A percentile compares a stretch with the other conserved stretches of the same genome.
phyloP scores from a whole-genome alignment of 768 basidiomycete species.

The Podaxis sp. region DNA sequence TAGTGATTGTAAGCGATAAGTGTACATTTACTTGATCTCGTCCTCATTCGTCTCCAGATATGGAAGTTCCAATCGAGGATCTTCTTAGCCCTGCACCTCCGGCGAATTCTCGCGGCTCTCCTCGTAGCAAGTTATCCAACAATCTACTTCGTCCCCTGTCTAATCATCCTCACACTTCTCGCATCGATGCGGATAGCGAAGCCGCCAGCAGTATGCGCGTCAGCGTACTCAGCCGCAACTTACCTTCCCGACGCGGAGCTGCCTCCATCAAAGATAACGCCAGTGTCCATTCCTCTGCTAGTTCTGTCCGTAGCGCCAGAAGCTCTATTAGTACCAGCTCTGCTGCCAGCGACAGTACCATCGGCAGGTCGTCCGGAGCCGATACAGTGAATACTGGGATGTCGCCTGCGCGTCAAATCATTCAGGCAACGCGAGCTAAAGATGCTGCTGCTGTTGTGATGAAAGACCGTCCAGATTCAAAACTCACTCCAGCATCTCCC shows the following conservation, averaged over 20 bases:
- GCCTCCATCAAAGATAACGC: background rate
- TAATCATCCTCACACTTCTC: slow-evolving; percentile 31
- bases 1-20: slow-evolving; percentile 58
- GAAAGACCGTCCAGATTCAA: slow-evolving; percentile 67
- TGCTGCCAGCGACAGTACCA: slow-evolving; percentile 16
- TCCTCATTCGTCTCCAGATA: slow-evolving; percentile 44
- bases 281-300: slow-evolving; percentile 10
- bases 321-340: slow-evolving; percentile 5
- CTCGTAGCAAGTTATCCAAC: slow-evolving; percentile 17
- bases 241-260: slow-evolving; percentile 9
- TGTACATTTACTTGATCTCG: background rate
- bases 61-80: slow-evolving; percentile 79
- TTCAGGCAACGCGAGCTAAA: slow-evolving; percentile 24
- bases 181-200: slow-evolving; percentile 42
- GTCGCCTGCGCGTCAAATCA: slow-evolving; percentile 30
- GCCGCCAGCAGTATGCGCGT: slow-evolving; percentile 44
- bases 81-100: slow-evolving; percentile 49
- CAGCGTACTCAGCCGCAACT: slow-evolving; percentile 38
- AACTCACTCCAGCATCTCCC: slow-evolving; percentile 52
- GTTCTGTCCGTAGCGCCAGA: slow-evolving; percentile 17
- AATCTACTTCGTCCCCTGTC: slow-evolving; percentile 28
- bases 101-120: slow-evolving; percentile 5
- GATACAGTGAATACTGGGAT: slow-evolving; percentile 22
- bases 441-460: slow-evolving; percentile 12
- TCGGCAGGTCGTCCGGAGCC: slow-evolving; percentile 3